Evolutionary conservation across 257 asterid genomes (phyloP), one percentile per base, ranked within the genome.

Genomic region (Fraxinus americana): DNA sequence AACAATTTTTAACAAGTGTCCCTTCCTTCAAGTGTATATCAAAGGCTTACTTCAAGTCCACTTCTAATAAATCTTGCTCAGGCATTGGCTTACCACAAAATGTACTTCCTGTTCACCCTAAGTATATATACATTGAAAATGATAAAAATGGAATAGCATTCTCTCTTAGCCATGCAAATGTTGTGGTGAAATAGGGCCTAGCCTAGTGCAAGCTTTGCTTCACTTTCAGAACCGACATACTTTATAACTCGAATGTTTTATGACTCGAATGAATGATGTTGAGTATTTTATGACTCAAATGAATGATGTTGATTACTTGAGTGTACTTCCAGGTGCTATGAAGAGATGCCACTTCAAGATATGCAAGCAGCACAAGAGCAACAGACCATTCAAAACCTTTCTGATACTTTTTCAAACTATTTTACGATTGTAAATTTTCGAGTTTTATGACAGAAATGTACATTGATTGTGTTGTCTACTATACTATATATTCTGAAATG

Each of bases 251-350:
- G 11, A 38, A 38, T 38, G 9, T 38, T 38, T 7, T 38, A 7
- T 38, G 43, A 38, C 43, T 38, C 11, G 12, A 38, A 38, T 38
- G 43, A 38, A 38, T 38, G 43, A 38, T 38, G 43, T 38, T 8
- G n/a, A n/a, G n/a, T n/a, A n/a, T n/a, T n/a, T n/a, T n/a, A n/a
- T n/a, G n/a, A n/a, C n/a, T n/a, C n/a, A n/a, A n/a, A n/a, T n/a
- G n/a, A n/a, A n/a, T n/a, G n/a, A n/a, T n/a, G n/a, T n/a, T n/a
- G n/a, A n/a, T n/a, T n/a, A n/a, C n/a, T n/a, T n/a, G n/a, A n/a
- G n/a, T n/a, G n/a, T n/a, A n/a, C n/a, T n/a, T n/a, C n/a, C n/a
- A 95, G 98, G 99, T 93, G 98, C 83, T 95, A 90, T 4, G 98
- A 95, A 75, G 98, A 95, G 83, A 93, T 93, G 99, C 97, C 99